Percentiles rank a stretch among this genome's conserved stretches.
Evolutionary conservation across 1,139 yeast species (phyloP).

Genomic region (Geotrichum siamense): DNA sequence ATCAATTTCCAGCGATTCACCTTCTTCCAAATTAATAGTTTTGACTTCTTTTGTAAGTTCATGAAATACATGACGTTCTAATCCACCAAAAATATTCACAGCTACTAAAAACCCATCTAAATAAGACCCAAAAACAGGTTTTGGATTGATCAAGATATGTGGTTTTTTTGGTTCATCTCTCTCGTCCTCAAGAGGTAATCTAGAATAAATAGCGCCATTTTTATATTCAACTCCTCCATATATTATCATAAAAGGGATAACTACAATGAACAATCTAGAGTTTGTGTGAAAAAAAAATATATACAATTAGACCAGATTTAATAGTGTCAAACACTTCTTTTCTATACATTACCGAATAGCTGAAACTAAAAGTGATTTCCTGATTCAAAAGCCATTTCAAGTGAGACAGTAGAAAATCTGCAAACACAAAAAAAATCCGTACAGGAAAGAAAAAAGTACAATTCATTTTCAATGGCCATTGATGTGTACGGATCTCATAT

Average conservation of each 20-base stretch:
- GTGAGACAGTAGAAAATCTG: neutral
- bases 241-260: neutral
- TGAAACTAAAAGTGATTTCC: neutral
- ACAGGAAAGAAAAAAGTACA: too few species aligned
- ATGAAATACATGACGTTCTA: constrained; percentile 85
- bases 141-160: neutral
- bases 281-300: neutral
- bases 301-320: neutral
- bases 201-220: neutral
- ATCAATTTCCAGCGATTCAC: constrained; percentile 66
- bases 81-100: constrained; percentile 86
- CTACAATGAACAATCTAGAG: neutral
- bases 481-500: too few species aligned
- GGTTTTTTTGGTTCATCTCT: constrained; percentile 5
- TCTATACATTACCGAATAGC: neutral
- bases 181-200: constrained; percentile 1
- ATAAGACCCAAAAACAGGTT: constrained; percentile 37
- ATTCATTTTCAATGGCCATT: too few species aligned
- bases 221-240: constrained; percentile 1
- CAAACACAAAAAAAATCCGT: neutral
- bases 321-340: too few species aligned
- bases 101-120: constrained; percentile 86
- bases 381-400: neutral
- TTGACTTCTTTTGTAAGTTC: constrained; percentile 89
- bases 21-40: constrained; percentile 71